phyloP scores from a whole-genome alignment of 2,329 filamentous ascomycete genomes.

The Paradendryphiella salina region DNA sequence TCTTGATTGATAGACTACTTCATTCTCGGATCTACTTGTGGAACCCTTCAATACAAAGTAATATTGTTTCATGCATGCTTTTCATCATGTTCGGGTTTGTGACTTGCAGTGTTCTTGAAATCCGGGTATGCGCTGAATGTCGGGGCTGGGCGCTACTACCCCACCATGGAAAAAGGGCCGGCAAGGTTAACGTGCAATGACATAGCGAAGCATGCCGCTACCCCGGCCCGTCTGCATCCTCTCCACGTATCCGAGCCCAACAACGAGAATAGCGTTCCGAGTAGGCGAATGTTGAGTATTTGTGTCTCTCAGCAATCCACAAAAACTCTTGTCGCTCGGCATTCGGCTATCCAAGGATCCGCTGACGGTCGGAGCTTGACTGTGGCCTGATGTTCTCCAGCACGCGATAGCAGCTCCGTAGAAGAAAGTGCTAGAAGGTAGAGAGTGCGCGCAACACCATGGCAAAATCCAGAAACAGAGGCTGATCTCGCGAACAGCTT shows the following conservation, averaged over 20 bases:
- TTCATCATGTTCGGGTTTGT: no score
- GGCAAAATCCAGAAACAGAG: not conserved
- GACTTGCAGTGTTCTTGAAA: no score
- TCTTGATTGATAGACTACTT: constrained; percentile 9
- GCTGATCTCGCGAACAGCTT: constrained; percentile 1
- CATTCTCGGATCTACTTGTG: not conserved
- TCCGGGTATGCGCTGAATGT: not conserved
- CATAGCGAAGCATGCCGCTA: constrained; percentile 19
- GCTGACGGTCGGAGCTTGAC: not conserved
- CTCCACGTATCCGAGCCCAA: constrained; percentile 40
- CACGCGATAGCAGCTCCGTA: constrained; percentile 10
- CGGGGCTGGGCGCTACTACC: constrained; percentile 2
- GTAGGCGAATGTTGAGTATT: constrained; percentile 19
- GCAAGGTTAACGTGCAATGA: constrained; percentile 28
- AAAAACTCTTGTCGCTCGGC: constrained; percentile 9
- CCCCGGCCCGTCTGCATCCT: constrained; percentile 20
- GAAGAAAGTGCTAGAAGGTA: constrained; percentile 10
- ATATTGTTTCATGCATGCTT: not conserved
- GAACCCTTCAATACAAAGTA: constrained; percentile 8
- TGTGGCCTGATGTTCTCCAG: constrained; percentile 23
- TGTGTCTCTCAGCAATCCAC: constrained; percentile 13
- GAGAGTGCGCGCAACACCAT: constrained; percentile 10
- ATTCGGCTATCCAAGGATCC: constrained; percentile 24
- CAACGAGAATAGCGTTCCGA: constrained; percentile 40
- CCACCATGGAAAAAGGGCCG: constrained; percentile 16